Evolutionary conservation across 495 filamentous ascomycete species (phyloP), one percentile per base, ranked within the genome.

Genomic region (Wilcoxina mikolae): DNA sequence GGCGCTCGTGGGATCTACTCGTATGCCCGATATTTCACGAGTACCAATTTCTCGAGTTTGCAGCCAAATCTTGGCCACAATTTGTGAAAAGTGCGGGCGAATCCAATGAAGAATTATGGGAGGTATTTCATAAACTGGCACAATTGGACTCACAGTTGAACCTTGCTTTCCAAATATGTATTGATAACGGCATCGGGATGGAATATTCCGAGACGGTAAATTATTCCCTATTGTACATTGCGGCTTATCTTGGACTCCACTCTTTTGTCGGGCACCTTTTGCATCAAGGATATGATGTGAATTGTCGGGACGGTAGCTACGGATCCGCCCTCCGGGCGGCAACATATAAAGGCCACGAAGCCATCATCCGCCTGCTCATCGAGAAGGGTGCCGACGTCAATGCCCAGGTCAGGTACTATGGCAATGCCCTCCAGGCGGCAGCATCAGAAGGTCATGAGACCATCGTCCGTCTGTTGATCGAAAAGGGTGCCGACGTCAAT

Each of bases 331-430:
- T 61, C 24, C 59, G 55, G 22, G n/a, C 24, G 10, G 67, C 68
- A 9, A 60, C 62, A 15, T 50, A 54, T 49, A 11, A 39, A 18
- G 58, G 64, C 2, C 27, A 68, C 38, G 43, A 22, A 12, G 25
- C 56, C 2, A 55, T 69, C 10, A 62, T 66, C 22, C 51, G 41
- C 29, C 39, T 67, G 0, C 56, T 72, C 4, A 54, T 75, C 4
- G 55, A 67, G 11, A 68, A 66, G 53, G 69, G 67, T 0, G 71
- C 72, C 2, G 62, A 73, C 46, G 55, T 67, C 38, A 66, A 74
- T 46, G 60, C 62, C 3, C 59, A 59, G 45, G 68, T 70, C 50
- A 28, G 22, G 31, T 10, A 12, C 31, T 33, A 12, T 53, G 5
- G 22, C 38, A 29, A 17, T 29, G 22, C 51, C 22, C 58, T 64